phyloP scores from a whole-genome alignment of 345 rosid species.

The Rhodomyrtus tomentosa region DNA sequence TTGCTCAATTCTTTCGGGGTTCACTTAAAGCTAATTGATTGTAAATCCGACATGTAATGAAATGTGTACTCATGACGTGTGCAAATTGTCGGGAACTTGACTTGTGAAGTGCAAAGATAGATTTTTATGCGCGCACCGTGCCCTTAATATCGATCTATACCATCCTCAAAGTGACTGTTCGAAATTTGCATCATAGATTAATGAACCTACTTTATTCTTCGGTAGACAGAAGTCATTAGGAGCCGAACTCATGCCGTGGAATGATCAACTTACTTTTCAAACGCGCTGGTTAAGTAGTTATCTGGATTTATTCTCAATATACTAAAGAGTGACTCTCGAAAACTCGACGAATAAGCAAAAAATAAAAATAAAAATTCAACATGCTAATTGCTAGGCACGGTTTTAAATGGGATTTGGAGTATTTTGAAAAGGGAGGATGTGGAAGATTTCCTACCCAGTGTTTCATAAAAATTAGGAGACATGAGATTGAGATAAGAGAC shows the following conservation, averaged over 20 bases:
- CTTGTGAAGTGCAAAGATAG: background rate
- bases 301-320: background rate
- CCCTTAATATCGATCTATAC: background rate
- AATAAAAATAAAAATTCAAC: too few species aligned
- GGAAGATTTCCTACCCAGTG: background rate
- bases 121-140: too few species aligned
- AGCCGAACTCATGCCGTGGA: background rate
- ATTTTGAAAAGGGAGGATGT: background rate
- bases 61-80: background rate
- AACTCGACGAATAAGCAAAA: too few species aligned
- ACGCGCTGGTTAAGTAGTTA: background rate
- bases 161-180: background rate
- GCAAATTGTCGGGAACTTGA: background rate
- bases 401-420: background rate
- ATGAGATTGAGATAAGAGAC: background rate
- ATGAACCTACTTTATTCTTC: background rate
- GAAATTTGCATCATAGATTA: background rate
- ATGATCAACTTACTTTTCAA: background rate
- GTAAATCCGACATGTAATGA: accelerated
- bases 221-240: background rate
- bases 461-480: background rate
- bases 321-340: background rate
- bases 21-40: background rate
- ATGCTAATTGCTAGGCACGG: background rate
- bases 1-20: background rate